Evolutionary conservation across 164 flowering plant species (phyloP).

Genomic region (Vitis riparia): DNA sequence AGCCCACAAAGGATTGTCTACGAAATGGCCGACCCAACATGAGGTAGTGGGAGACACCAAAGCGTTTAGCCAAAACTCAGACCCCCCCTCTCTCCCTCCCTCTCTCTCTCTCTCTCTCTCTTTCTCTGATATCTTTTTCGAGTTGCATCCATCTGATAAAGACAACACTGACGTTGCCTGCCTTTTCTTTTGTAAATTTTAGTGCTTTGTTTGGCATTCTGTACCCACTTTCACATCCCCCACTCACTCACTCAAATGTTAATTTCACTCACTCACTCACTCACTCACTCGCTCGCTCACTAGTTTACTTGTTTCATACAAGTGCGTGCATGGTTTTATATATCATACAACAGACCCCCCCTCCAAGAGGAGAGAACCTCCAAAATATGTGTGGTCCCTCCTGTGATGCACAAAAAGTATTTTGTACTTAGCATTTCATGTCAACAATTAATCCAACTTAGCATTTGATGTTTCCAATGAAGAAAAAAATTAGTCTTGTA

Average conservation of each 20-base stretch:
- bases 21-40: constrained; percentile 35
- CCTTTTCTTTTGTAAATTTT: constrained; percentile 16
- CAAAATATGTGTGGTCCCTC: not conserved
- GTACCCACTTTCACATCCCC: not conserved
- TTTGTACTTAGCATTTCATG: no score
- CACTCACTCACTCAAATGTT: not conserved
- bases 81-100: not conserved
- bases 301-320: not conserved
- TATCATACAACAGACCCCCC: no score
- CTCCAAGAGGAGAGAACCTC: no score
- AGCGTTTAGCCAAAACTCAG: constrained; percentile 5
- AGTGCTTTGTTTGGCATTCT: constrained; percentile 10
- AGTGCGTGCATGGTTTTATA: constrained; percentile 9
- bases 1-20: constrained; percentile 33
- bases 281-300: no score
- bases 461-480: no score
- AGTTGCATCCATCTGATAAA: constrained; percentile 7
- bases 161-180: constrained; percentile 25
- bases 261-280: no score
- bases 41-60: constrained; percentile 30
- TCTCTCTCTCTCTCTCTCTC: not conserved
- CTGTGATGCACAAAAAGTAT: no score
- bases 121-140: not conserved
- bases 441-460: no score
- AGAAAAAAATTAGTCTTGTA: no score